phyloP scores from a whole-genome alignment of 2,329 filamentous ascomycete species.

The Aspergillus pseudotamarii region DNA sequence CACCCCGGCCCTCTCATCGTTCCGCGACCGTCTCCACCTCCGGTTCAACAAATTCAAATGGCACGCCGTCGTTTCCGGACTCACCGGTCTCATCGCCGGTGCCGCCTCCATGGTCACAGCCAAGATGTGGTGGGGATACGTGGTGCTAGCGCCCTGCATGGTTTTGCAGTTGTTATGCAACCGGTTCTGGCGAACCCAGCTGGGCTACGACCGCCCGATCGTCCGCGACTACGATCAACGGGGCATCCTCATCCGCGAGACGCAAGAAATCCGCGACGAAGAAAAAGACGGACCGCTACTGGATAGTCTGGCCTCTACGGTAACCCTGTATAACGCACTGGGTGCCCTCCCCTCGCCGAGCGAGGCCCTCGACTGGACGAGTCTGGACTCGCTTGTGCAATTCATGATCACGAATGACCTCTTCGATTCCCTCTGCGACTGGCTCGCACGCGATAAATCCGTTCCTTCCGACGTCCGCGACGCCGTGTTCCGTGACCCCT shows the following conservation, averaged over 20 bases:
- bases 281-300: conserved; percentile 13
- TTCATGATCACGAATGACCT: conserved; percentile 31
- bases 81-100: conserved; percentile 52
- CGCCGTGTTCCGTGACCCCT: conserved; percentile 6
- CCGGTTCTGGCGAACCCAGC: conserved; percentile 50
- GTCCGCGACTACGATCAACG: conserved; percentile 14
- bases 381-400: conserved; percentile 24
- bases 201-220: conserved; percentile 51
- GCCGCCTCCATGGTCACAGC: conserved; percentile 55
- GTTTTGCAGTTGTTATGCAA: conserved; percentile 51
- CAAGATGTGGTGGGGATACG: conserved; percentile 57
- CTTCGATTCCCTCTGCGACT: conserved; percentile 31
- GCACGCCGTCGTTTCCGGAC: conserved; percentile 50
- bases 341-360: conserved; percentile 2
- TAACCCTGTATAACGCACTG: conserved; percentile 10
- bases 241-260: conserved; percentile 2
- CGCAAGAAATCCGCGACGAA: conserved; percentile 1
- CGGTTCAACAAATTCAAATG: conserved; percentile 48
- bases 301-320: conserved; percentile 12
- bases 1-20: conserved; percentile 15
- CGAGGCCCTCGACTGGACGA: conserved; percentile 13
- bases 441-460: conserved; percentile 23
- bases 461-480: conserved; percentile 11
- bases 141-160: conserved; percentile 56
- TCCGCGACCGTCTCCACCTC: conserved; percentile 35